A percentile compares a stretch with the other conserved stretches of the same genome.
These are phyloP conservation scores for Phytophthora foliorum DNA, from an alignment of 352 stramenopile genomes.

Conservation along the genomic window DNA sequence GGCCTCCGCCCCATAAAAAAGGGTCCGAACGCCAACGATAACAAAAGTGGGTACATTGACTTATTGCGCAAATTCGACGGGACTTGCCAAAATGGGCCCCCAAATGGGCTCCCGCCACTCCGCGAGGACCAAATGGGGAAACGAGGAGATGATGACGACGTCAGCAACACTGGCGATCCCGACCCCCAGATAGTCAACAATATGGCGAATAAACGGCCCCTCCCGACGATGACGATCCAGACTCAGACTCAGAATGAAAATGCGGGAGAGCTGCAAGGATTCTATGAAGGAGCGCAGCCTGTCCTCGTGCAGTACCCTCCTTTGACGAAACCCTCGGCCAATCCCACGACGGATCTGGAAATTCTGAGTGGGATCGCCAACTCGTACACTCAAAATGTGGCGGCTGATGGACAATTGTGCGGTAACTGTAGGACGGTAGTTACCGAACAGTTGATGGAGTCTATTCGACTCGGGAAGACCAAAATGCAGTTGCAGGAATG, in stretches of 20 bases:
- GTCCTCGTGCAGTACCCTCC: conserved; percentile 70
- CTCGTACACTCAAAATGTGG: conserved; percentile 74
- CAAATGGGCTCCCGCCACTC: conserved; percentile 17
- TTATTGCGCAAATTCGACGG: conserved; percentile 74
- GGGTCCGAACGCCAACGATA: conserved; percentile 86
- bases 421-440: conserved; percentile 70
- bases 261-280: conserved; percentile 57
- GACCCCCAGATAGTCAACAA: conserved; percentile 34
- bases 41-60: conserved; percentile 85
- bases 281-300: conserved; percentile 63
- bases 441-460: conserved; percentile 82
- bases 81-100: conserved; percentile 21
- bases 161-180: conserved; percentile 17
- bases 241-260: conserved; percentile 21
- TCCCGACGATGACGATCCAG: conserved; percentile 41
- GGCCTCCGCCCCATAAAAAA: conserved; percentile 85
- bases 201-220: conserved; percentile 66
- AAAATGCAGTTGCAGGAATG: conserved; percentile 76
- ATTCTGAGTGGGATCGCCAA: conserved; percentile 89
- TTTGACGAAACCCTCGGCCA: conserved; percentile 34
- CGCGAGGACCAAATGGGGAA: conserved; percentile 33
- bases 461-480: conserved; percentile 72
- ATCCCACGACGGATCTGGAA: conserved; percentile 72
- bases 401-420: conserved; percentile 63
- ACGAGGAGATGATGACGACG: conserved; percentile 37